Percentiles rank a stretch among this genome's conserved stretches.
Evolutionary conservation across 2,329 filamentous ascomycete species (phyloP).

Genomic region (Cladophialophora bantiana): DNA sequence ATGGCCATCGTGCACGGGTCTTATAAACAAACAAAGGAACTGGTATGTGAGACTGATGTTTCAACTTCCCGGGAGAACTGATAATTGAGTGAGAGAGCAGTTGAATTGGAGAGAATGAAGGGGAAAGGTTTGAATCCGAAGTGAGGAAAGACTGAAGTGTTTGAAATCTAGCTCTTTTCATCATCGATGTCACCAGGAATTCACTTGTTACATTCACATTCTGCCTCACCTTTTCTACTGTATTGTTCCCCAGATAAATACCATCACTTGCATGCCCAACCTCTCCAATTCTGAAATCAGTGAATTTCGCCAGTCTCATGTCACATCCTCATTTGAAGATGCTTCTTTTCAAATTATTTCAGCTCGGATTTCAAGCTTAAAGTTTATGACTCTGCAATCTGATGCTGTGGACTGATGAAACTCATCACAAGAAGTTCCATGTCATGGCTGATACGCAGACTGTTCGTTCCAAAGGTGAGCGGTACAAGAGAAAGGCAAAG

Average conservation of each 20-base stretch:
- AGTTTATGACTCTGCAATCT: background rate
- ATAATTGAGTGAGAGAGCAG: no score
- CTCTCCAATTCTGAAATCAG: background rate
- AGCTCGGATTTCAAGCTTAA: background rate
- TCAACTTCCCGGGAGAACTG: background rate
- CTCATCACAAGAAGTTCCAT: background rate
- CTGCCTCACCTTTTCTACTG: background rate
- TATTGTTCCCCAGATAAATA: slow-evolving; percentile 1
- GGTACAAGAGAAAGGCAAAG: background rate
- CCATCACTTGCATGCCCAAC: background rate
- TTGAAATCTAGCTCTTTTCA: background rate
- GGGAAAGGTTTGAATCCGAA: background rate
- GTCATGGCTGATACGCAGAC: background rate
- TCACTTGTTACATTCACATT: background rate
- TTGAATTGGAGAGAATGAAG: no score
- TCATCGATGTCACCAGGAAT: no score
- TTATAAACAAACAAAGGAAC: background rate
- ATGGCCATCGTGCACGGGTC: background rate
- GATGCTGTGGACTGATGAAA: no score
- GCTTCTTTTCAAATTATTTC: background rate
- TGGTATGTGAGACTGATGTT: slow-evolving; percentile 1
- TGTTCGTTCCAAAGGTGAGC: background rate
- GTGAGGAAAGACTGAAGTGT: no score
- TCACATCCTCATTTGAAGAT: background rate
- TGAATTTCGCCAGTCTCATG: background rate